Conservation (phyloP, 202 grass and related monocot species). For the Setaria italica region DNA sequence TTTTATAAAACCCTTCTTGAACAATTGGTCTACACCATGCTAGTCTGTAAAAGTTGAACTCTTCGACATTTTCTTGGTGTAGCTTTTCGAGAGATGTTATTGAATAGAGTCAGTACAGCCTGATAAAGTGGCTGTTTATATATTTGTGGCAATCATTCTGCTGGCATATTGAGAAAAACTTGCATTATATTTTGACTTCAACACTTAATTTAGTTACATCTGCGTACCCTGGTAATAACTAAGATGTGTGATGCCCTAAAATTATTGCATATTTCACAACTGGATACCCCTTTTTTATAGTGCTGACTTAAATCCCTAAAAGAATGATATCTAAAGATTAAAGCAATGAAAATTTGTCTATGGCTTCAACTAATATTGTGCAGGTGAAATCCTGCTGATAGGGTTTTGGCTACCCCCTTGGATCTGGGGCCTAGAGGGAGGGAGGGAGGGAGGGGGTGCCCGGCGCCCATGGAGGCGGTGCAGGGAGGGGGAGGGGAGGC, state of each 20-base stretch:
- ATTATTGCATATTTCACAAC: neutral
- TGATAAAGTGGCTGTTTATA: neutral
- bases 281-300: neutral
- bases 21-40: conserved; percentile 6
- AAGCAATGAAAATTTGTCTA: neutral
- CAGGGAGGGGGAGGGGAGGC: too few species aligned
- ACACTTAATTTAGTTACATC: neutral
- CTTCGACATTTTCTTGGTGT: conserved; percentile 1
- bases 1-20: neutral
- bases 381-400: neutral
- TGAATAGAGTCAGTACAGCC: conserved; percentile 2
- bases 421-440: too few species aligned
- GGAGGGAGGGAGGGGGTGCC: too few species aligned
- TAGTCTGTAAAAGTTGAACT: conserved; percentile 4
- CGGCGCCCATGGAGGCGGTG: too few species aligned
- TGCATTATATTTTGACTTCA: neutral
- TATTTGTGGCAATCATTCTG: neutral
- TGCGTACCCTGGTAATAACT: neutral
- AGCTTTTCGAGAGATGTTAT: neutral
- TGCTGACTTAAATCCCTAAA: neutral
- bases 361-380: neutral
- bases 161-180: neutral
- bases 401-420: too few species aligned
- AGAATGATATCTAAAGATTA: neutral
- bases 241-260: conserved; percentile 1